Evolutionary conservation across 164 flowering plant genomes (phyloP), one percentile per base, ranked within the genome.

Genomic region (Vitis labrusca): DNA sequence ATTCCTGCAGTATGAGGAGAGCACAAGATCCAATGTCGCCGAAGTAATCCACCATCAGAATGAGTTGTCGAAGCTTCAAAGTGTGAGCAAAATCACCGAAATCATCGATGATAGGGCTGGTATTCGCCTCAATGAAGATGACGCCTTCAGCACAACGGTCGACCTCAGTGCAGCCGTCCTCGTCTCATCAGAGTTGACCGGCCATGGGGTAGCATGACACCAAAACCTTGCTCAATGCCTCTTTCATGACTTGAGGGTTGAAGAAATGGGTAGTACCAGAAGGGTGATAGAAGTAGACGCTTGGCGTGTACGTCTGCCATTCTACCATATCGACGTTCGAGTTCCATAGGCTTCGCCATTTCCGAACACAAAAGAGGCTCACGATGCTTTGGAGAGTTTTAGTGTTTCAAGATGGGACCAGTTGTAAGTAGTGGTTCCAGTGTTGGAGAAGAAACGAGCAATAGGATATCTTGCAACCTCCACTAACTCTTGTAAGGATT

Each of bases 151-250:
- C 89, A 19, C 81, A 77, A 51, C 88, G 85, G 17, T 81, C 71
- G 61, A 87, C 82, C 83, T 85, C 88, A 15, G 79, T 69, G 0
- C 88, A 76, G 1, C 82, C 86, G 37, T 83, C 84, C 19, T 78
- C 77, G 60, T 82, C 84, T 29, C 78, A 54, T 60, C 63, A 70
- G 55, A 85, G 56, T 56, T 88, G 74, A 1, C 81, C 88, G 12
- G 86, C 88, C 81, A 87, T 73, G 3, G 91, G 91, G 51, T 87
- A 87, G 76, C 85, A 87, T 10, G 84, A 84, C 17, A 83, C 88
- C 10, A 86, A 78, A 5, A 77, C 85, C 72, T 74, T 81, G 74
- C 80, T 71, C 8, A 87, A 69, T 0, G 85, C 86, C 29, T 71
- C 78, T 79, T 84, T 85, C 9, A 87, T 54, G 6, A 81, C 73